These are phyloP conservation scores for Kockiozyma suomiensis DNA, from an alignment of 805 yeast species.

Conservation along the genomic window DNA sequence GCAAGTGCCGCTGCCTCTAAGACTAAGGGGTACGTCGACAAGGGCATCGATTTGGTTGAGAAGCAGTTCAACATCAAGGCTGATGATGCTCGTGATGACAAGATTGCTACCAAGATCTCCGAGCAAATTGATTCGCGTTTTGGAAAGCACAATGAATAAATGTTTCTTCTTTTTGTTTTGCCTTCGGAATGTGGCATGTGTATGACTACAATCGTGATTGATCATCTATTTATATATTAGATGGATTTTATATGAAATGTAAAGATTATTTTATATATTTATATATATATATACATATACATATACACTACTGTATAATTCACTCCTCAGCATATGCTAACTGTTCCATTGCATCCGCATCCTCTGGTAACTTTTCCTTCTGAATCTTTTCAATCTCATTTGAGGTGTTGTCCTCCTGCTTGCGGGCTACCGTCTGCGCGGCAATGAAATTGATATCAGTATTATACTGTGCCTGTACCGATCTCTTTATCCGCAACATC, in stretches of 20 bases:
- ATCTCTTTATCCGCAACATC: slow-evolving; percentile 65
- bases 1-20: slow-evolving; percentile 12
- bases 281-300: too few species aligned
- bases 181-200: too few species aligned
- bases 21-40: slow-evolving; percentile 18
- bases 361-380: neutral
- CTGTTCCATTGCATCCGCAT: slow-evolving; percentile 2
- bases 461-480: slow-evolving; percentile 41
- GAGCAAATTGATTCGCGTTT: slow-evolving; percentile 21
- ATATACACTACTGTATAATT: neutral
- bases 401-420: slow-evolving; percentile 3
- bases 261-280: neutral
- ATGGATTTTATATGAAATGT: too few species aligned
- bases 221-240: too few species aligned
- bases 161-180: too few species aligned
- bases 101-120: slow-evolving; percentile 20
- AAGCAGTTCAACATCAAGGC: slow-evolving; percentile 23
- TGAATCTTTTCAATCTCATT: neutral
- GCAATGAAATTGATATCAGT: slow-evolving; percentile 38
- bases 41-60: slow-evolving; percentile 28
- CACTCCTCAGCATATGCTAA: slow-evolving; percentile 4
- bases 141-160: neutral
- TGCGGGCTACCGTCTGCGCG: slow-evolving; percentile 30
- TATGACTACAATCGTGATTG: too few species aligned
- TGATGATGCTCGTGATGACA: slow-evolving; percentile 23